phyloP scores from a whole-genome alignment of 179 eudicot genomes.

The Silene noctiflora region DNA sequence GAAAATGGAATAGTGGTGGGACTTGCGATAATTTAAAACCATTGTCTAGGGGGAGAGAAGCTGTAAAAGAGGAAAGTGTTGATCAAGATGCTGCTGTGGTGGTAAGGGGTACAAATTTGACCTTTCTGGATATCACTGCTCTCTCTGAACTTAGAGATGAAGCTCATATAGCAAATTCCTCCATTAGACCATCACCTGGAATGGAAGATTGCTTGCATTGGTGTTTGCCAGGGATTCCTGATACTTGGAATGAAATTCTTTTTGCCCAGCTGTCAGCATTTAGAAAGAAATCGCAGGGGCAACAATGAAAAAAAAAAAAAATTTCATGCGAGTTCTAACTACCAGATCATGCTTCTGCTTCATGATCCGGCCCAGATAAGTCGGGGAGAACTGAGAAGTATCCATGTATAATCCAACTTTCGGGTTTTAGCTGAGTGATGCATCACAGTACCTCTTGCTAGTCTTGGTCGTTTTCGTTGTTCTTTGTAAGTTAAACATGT shows the following conservation, averaged over 20 bases:
- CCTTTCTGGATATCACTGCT: constrained; percentile 40
- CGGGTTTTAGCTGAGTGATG: background rate
- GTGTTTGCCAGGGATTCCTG: constrained; percentile 56
- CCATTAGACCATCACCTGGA: constrained; percentile 31
- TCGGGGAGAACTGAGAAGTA: background rate
- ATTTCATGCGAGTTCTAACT: background rate
- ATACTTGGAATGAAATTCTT: constrained; percentile 52
- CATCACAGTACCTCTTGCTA: background rate
- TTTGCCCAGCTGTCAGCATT: constrained; percentile 35
- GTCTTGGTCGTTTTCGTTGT: background rate
- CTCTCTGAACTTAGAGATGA: constrained; percentile 52
- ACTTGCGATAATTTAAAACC: constrained; percentile 41
- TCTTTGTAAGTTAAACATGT: background rate
- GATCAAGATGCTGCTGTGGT: constrained; percentile 33
- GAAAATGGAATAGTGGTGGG: constrained; percentile 53
- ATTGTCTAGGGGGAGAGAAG: constrained; percentile 37
- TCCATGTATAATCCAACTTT: background rate
- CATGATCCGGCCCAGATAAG: background rate
- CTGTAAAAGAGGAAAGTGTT: constrained; percentile 25
- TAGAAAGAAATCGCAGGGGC: constrained; percentile 8
- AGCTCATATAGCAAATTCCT: constrained; percentile 38
- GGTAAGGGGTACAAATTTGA: constrained; percentile 39
- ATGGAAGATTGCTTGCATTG: constrained; percentile 48
- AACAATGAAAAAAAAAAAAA: background rate
- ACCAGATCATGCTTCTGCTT: background rate